Percentiles rank a stretch among this genome's conserved stretches.
These are phyloP conservation scores for Penicillium sp. DNA, from an alignment of 2,329 filamentous ascomycete genomes.

Conservation along the genomic window DNA sequence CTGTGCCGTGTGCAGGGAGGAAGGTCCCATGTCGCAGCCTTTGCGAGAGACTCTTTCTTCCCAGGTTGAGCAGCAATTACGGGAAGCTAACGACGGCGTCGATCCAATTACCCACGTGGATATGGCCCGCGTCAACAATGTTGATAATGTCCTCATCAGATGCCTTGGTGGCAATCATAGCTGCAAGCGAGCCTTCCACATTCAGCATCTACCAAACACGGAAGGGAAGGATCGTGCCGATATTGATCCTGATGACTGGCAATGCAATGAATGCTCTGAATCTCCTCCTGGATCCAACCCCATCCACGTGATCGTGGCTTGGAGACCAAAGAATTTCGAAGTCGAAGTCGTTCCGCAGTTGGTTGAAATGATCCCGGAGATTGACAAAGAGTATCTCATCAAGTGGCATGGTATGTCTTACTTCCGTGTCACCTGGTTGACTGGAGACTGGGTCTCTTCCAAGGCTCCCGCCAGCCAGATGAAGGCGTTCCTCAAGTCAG, in stretches of 20 bases:
- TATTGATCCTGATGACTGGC: conserved; percentile 72
- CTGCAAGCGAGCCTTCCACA: conserved; percentile 79
- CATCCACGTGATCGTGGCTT: conserved; percentile 78
- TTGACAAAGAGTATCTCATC: conserved; percentile 86
- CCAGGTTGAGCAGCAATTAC: conserved; percentile 77
- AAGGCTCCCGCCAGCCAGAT: conserved; percentile 61
- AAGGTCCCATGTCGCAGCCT: conserved; percentile 68
- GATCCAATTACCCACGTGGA: conserved; percentile 71
- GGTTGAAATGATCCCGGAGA: conserved; percentile 61
- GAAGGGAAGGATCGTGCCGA: conserved; percentile 12
- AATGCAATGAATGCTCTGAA: conserved; percentile 72
- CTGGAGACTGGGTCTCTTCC: conserved; percentile 84
- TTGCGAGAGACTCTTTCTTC: conserved; percentile 72
- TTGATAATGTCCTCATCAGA: conserved; percentile 74
- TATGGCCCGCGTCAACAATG: conserved; percentile 67
- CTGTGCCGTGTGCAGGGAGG: conserved; percentile 67
- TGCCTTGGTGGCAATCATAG: conserved; percentile 52
- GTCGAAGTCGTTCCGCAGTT: conserved; percentile 43
- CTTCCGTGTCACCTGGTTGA: conserved; percentile 79
- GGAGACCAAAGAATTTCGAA: conserved; percentile 68
- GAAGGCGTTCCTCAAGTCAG: conserved; percentile 70
- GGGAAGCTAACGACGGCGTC: conserved; percentile 71
- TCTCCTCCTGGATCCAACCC: conserved; percentile 55
- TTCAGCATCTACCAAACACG: conserved; percentile 68
- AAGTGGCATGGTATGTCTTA: conserved; percentile 85